Conservation (phyloP, 768 basidiomycete genomes). For the Symmetrospora coprosmae region DNA sequence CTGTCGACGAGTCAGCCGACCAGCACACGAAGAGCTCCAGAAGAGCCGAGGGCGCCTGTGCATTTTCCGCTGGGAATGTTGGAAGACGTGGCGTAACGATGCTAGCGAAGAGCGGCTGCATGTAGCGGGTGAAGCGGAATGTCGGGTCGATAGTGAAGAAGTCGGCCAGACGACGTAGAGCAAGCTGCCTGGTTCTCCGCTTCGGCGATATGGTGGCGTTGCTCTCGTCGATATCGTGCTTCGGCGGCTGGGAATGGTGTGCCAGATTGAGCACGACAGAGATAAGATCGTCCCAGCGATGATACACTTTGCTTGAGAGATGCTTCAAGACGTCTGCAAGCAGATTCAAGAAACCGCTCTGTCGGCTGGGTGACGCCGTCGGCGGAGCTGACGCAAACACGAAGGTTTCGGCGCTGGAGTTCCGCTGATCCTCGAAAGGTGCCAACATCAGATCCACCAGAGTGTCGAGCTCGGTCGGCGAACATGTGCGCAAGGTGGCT, state of each 20-base stretch:
- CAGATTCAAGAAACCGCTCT: slow-evolving; percentile 68
- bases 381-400: slow-evolving; percentile 21
- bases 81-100: slow-evolving; percentile 73
- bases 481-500: slow-evolving; percentile 53
- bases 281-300: slow-evolving; percentile 63
- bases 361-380: slow-evolving; percentile 34
- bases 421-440: slow-evolving; percentile 43
- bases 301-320: slow-evolving; percentile 56
- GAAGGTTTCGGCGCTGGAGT: slow-evolving; percentile 25
- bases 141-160: slow-evolving; percentile 62
- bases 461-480: slow-evolving; percentile 56
- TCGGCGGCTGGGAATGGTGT: slow-evolving; percentile 49
- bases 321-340: slow-evolving; percentile 71
- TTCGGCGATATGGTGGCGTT: slow-evolving; percentile 36
- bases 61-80: slow-evolving; percentile 65
- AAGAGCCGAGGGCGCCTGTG: slow-evolving; percentile 74
- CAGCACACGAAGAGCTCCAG: slow-evolving; percentile 72
- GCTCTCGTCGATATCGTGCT: slow-evolving; percentile 38
- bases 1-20: slow-evolving; percentile 49
- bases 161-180: slow-evolving; percentile 69
- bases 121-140: slow-evolving; percentile 63
- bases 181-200: slow-evolving; percentile 62
- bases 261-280: slow-evolving; percentile 54
- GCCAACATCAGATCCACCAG: slow-evolving; percentile 77
- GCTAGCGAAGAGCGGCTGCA: slow-evolving; percentile 51